Evolutionary conservation across 139 green algal genomes (phyloP).

Genomic region (Asterochloris erici): DNA sequence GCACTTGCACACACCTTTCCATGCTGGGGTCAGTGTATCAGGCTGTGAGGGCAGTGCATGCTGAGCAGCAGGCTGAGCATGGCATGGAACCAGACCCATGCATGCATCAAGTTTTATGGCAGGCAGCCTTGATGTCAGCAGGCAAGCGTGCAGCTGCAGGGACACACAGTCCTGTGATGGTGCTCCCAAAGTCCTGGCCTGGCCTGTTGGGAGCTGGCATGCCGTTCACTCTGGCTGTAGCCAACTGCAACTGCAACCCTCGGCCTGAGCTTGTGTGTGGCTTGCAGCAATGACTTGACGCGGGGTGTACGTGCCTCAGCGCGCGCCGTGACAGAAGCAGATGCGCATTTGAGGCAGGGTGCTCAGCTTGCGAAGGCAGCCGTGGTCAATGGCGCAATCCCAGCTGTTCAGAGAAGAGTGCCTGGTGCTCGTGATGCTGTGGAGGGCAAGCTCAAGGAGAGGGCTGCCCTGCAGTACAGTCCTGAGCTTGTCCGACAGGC

Average conservation of each 20-base stretch:
- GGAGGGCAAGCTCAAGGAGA: conserved; percentile 1
- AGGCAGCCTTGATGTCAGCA: too few species aligned
- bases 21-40: background rate
- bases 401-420: background rate
- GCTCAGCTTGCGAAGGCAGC: background rate
- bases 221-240: too few species aligned
- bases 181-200: too few species aligned
- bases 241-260: background rate
- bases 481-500: background rate
- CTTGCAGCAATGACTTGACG: conserved; percentile 12
- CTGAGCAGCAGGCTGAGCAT: background rate
- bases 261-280: background rate
- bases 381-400: background rate
- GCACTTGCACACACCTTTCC: background rate
- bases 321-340: conserved; percentile 7
- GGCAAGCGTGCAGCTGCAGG: too few species aligned
- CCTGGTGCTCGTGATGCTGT: conserved; percentile 2
- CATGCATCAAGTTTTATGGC: too few species aligned
- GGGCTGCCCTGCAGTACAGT: conserved; percentile 3
- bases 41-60: background rate
- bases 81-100: background rate
- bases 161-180: too few species aligned
- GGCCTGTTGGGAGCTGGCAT: too few species aligned
- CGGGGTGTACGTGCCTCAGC: conserved; percentile 6
- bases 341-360: conserved; percentile 1